Conservation (phyloP, 345 rosid genomes). For the Nephelium lappaceum region DNA sequence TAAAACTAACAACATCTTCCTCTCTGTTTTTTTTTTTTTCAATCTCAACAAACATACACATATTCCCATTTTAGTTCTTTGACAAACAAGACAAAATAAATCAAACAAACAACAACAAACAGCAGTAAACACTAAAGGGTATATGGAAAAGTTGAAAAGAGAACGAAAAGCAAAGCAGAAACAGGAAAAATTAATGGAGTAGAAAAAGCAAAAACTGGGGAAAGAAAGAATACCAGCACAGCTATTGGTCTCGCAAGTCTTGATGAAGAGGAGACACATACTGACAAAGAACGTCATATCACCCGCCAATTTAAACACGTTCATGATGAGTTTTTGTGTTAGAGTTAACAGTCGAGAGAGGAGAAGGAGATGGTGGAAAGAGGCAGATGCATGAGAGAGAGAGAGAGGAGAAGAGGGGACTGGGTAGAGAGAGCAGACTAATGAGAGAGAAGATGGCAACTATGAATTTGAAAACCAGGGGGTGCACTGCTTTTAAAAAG, state of each 20-base stretch:
- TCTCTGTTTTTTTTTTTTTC: too few species aligned
- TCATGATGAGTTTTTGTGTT: too few species aligned
- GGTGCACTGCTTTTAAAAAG: too few species aligned
- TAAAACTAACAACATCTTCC: too few species aligned
- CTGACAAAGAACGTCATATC: slow-evolving; percentile 48
- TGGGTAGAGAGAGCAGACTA: too few species aligned
- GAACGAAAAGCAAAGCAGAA: not conserved
- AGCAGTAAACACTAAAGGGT: not conserved
- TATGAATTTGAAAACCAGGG: too few species aligned
- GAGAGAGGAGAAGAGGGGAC: too few species aligned
- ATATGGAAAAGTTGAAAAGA: not conserved
- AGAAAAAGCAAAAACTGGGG: not conserved
- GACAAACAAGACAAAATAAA: not conserved
- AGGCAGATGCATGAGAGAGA: too few species aligned
- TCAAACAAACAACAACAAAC: not conserved
- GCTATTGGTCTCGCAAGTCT: slow-evolving; percentile 38
- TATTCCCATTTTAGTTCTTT: not conserved
- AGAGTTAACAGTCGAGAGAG: too few species aligned
- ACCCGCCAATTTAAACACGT: slow-evolving; percentile 38
- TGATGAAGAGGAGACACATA: slow-evolving; percentile 39
- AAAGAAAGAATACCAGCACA: slow-evolving; percentile 30
- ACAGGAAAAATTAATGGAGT: not conserved
- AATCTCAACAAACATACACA: not conserved
- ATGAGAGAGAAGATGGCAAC: too few species aligned
- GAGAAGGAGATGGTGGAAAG: too few species aligned